Conservation (phyloP, 2,329 filamentous ascomycete species). For the Colletotrichum orchidophilum region DNA sequence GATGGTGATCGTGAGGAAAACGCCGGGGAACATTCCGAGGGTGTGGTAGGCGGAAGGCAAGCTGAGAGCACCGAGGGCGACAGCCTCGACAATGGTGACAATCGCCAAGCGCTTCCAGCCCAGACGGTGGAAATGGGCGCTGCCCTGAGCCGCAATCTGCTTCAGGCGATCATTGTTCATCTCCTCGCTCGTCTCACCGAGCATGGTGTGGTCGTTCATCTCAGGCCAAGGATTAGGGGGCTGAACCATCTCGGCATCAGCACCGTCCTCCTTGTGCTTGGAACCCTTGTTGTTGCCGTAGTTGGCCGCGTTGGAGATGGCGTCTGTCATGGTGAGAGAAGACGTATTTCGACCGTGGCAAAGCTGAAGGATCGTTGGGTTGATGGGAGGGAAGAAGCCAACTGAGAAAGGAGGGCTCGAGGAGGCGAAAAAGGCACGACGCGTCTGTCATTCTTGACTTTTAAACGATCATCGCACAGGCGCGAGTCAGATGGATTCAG, state of each 20-base stretch:
- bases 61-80: conserved; percentile 62
- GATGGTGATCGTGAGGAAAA: conserved; percentile 52
- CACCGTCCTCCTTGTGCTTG: conserved; percentile 14
- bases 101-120: conserved; percentile 67
- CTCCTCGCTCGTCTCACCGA: conserved; percentile 38
- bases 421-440: conserved; percentile 3
- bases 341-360: neutral
- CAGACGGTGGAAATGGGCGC: conserved; percentile 60
- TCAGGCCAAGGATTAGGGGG: conserved; percentile 25
- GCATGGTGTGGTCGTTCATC: conserved; percentile 27
- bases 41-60: conserved; percentile 61
- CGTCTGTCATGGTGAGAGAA: conserved; percentile 22
- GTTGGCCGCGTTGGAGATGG: conserved; percentile 14
- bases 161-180: conserved; percentile 53
- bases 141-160: conserved; percentile 55
- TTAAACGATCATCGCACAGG: conserved; percentile 12
- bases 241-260: conserved; percentile 23
- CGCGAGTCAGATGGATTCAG: conserved; percentile 20
- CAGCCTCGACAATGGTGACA: conserved; percentile 65
- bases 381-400: neutral
- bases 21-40: conserved; percentile 63
- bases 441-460: conserved; percentile 20
- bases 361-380: neutral
- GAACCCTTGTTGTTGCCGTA: conserved; percentile 11
- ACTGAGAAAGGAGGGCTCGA: conserved; percentile 1